These are phyloP conservation scores for Mortierella polycephala DNA, from an alignment of 371 early-diverging fungal genomes.

Conservation along the genomic window DNA sequence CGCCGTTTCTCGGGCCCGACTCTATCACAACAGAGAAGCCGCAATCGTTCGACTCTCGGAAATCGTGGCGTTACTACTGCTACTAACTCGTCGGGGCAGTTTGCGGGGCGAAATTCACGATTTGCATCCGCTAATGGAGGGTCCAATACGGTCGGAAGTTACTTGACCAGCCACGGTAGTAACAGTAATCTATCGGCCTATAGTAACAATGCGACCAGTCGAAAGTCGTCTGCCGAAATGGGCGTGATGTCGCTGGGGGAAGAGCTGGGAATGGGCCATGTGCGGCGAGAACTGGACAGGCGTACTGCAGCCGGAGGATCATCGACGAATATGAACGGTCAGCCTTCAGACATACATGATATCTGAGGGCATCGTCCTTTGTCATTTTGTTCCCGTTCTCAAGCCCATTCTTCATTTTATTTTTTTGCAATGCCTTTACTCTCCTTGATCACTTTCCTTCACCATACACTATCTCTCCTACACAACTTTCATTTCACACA, in stretches of 20 bases:
- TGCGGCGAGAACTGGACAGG: conserved; percentile 46
- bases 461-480: too few species aligned
- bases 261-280: conserved; percentile 43
- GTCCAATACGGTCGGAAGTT: conserved; percentile 18
- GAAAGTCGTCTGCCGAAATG: conserved; percentile 29
- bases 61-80: conserved; percentile 43
- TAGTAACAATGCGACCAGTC: conserved; percentile 8
- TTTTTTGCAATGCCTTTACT: background rate
- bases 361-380: conserved; percentile 6
- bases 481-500: too few species aligned
- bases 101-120: conserved; percentile 31
- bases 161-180: conserved; percentile 34
- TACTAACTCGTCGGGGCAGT: conserved; percentile 14
- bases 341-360: conserved; percentile 30
- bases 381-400: background rate
- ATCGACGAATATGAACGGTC: conserved; percentile 4
- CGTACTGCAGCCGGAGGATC: conserved; percentile 16
- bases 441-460: background rate
- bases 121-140: conserved; percentile 34
- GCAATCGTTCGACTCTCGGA: background rate
- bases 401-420: background rate
- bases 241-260: conserved; percentile 41
- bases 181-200: conserved; percentile 25
- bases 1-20: conserved; percentile 47
- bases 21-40: conserved; percentile 27